Evolutionary conservation across 176 grass and related monocot species (phyloP), one percentile per base, ranked within the genome.

Genomic region (Oropetium thomaeum): DNA sequence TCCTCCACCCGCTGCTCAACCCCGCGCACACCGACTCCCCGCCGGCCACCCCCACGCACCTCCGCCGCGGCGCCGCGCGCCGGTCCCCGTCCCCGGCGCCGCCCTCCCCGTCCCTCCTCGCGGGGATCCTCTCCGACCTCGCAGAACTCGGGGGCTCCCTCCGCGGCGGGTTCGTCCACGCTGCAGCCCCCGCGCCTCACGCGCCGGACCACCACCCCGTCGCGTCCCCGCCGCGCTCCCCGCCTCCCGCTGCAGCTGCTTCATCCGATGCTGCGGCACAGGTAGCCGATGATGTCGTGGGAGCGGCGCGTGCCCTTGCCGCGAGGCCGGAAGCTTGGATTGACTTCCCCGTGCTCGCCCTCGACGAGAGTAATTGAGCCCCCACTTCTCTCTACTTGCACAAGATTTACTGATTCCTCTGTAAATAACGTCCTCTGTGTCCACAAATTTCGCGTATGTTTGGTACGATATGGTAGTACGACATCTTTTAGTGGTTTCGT

Each of bases 61-160:
- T 33, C 81, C 70, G 53, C 88, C 8, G 35, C 44, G 65, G 22
- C 70, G 32, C 33, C 37, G 57, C 74, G 9, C 20, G 74, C 40
- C 77, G 38, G 54, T 75, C 81, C 38, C 76, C 75, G 14, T 84
- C 84, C 39, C 81, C 82, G 45, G 67, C 87, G 2, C 65, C 89
- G 57, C 75, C 87, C 7, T 29, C 81, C 32, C 48, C 83, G 26
- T 76, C 73, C 78, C 25, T 89, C 66, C 66, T 91, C n/a, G 81
- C 88, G 0, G 94, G 94, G 1, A 93, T 97, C 80, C 83, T 97
- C 80, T 80, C 87, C 72, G 94, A 97, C 84, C 90, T 93, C 74
- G 86, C 94, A 40, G 94, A 97, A 81, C 82, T 97, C 74, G 85
- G 90, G 15, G 86, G 88, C 47, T 87, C 86, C 64, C 79, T 97